phyloP scores from a whole-genome alignment of 208 protist species.

The Naegleria lovaniensis region DNA sequence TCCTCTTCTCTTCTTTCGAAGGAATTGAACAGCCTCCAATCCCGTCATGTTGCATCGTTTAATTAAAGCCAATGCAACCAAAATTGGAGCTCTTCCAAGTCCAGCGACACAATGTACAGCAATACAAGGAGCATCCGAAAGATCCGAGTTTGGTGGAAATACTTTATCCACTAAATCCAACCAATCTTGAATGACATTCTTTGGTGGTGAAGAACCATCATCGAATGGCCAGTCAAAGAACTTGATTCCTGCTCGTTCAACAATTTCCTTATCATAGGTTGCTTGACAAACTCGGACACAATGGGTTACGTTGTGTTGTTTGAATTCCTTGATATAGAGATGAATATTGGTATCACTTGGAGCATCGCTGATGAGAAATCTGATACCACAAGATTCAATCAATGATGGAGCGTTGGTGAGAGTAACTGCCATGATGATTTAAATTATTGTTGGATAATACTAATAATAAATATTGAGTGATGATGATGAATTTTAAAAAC shows the following conservation, averaged over 20 bases:
- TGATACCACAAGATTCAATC: not conserved
- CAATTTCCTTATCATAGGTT: constrained; percentile 60
- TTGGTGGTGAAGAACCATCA: constrained; percentile 73
- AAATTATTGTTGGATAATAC: not conserved
- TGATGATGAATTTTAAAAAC: too few relatives aligned
- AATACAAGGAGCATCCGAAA: constrained; percentile 38
- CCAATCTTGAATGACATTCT: constrained; percentile 66
- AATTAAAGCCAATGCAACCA: constrained; percentile 78
- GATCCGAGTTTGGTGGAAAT: constrained; percentile 27
- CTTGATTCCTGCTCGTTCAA: not conserved
- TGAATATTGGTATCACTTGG: constrained; percentile 71
- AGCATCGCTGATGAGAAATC: constrained; percentile 73
- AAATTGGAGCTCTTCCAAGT: constrained; percentile 75
- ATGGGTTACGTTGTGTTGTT: constrained; percentile 63
- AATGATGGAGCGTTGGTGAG: constrained; percentile 21
- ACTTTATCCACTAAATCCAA: constrained; percentile 64
- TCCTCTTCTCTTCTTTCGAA: constrained; percentile 66
- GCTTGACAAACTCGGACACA: constrained; percentile 73
- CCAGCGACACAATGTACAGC: constrained; percentile 83
- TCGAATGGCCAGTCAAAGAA: constrained; percentile 73
- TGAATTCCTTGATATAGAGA: constrained; percentile 75
- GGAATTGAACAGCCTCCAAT: constrained; percentile 67
- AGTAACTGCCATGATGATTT: not conserved
- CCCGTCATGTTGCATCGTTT: constrained; percentile 66
- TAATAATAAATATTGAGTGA: too few relatives aligned